Percentiles rank a stretch among this genome's conserved stretches.
These are phyloP conservation scores for Suillus discolor DNA, from an alignment of 768 basidiomycete species.

Conservation along the genomic window DNA sequence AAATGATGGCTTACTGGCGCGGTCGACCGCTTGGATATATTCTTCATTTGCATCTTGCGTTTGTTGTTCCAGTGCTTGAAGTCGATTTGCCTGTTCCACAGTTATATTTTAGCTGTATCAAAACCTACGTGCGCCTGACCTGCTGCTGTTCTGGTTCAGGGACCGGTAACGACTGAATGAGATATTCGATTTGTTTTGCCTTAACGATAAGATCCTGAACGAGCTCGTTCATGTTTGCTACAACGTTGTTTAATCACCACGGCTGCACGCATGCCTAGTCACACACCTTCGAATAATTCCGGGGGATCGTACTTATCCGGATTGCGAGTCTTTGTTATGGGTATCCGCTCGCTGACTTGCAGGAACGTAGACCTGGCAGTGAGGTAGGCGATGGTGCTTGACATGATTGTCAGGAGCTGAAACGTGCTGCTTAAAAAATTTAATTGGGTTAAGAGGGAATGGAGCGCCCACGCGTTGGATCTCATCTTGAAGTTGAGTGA, in stretches of 20 bases:
- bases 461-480: conserved; percentile 72
- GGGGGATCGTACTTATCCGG: conserved; percentile 71
- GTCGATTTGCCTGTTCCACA: conserved; percentile 59
- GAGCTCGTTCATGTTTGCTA: conserved; percentile 85
- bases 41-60: conserved; percentile 76
- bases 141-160: conserved; percentile 80
- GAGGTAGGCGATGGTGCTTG: conserved; percentile 78
- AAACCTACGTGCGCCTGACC: conserved; percentile 38
- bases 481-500: conserved; percentile 94
- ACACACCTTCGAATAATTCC: conserved; percentile 74
- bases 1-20: conserved; percentile 63
- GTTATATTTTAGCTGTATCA: conserved; percentile 8
- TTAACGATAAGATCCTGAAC: conserved; percentile 82
- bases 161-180: conserved; percentile 78
- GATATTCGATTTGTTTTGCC: conserved; percentile 86
- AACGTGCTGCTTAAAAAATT: not conserved
- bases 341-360: conserved; percentile 77
- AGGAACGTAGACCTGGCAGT: conserved; percentile 74
- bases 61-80: conserved; percentile 67
- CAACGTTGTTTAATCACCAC: not conserved
- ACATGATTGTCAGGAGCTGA: conserved; percentile 90
- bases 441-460: not conserved
- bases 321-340: conserved; percentile 80
- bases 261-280: not conserved
- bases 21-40: conserved; percentile 69